Evolutionary conservation across 257 asterid species (phyloP).

Genomic region (Primulina eburnea): DNA sequence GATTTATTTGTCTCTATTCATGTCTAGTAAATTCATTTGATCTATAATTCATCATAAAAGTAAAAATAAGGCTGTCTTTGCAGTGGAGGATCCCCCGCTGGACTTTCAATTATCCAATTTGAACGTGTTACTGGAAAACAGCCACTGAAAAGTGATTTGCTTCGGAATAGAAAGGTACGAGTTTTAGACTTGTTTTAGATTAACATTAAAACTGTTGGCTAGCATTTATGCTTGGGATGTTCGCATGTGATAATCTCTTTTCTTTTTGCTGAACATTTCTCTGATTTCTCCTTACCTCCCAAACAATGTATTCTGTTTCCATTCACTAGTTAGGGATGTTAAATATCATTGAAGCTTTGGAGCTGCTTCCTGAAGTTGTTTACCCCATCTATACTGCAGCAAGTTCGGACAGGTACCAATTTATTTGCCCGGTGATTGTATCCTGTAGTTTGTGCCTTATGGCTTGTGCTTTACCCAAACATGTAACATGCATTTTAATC

Average conservation of each 20-base stretch:
- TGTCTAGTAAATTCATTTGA: slow-evolving; percentile 16
- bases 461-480: background rate
- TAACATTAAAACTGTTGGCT: slow-evolving; percentile 15
- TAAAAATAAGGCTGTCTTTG: slow-evolving; percentile 31
- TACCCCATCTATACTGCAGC: slow-evolving; percentile 86
- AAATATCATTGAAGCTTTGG: slow-evolving; percentile 70
- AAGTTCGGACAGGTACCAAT: slow-evolving; percentile 69
- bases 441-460: background rate
- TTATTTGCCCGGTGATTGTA: slow-evolving; percentile 13
- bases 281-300: background rate
- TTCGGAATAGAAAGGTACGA: slow-evolving; percentile 66
- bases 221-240: slow-evolving; percentile 13
- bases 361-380: slow-evolving; percentile 70
- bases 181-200: slow-evolving; percentile 1
- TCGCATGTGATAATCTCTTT: slow-evolving; percentile 17
- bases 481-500: background rate
- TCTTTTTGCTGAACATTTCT: slow-evolving; percentile 16
- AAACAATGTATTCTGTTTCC: slow-evolving; percentile 23
- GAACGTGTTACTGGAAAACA: slow-evolving; percentile 85
- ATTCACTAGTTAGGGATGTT: slow-evolving; percentile 73
- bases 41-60: slow-evolving; percentile 26
- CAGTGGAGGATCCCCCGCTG: slow-evolving; percentile 72
- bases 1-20: slow-evolving; percentile 15
- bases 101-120: slow-evolving; percentile 73
- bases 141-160: slow-evolving; percentile 48